A percentile compares a stretch with the other conserved stretches of the same genome.
Evolutionary conservation across 2,329 filamentous ascomycete species (phyloP).

Genomic region (Exutisphaerella laricina): DNA sequence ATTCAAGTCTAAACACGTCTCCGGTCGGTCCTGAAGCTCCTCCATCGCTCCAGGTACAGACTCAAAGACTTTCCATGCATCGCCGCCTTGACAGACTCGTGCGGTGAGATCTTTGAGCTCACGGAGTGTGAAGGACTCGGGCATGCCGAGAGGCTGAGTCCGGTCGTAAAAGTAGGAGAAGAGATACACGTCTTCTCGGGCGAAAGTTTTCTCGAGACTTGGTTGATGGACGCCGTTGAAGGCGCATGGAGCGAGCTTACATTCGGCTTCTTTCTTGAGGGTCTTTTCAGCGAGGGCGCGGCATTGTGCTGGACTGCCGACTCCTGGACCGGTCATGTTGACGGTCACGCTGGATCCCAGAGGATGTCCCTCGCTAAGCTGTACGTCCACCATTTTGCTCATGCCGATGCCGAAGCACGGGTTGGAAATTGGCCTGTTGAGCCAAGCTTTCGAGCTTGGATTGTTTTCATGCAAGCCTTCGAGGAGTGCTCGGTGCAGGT

Average conservation of each 20-base stretch:
- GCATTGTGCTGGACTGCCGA: constrained; percentile 76
- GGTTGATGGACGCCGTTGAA: constrained; percentile 98
- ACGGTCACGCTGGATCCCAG: constrained; percentile 62
- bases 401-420: constrained; percentile 82
- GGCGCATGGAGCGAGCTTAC: constrained; percentile 83
- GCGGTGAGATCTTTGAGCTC: constrained; percentile 83
- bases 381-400: constrained; percentile 66
- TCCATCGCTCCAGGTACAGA: constrained; percentile 69
- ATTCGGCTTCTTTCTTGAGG: constrained; percentile 77
- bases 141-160: constrained; percentile 89
- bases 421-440: constrained; percentile 66
- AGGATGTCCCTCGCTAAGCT: constrained; percentile 59
- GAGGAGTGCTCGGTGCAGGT: constrained; percentile 72
- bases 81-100: constrained; percentile 80
- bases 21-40: constrained; percentile 75
- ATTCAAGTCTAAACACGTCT: constrained; percentile 91
- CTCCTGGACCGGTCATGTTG: constrained; percentile 80
- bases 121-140: constrained; percentile 88
- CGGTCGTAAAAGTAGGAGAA: constrained; percentile 99
- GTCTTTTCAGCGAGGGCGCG: constrained; percentile 86
- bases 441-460: constrained; percentile 57
- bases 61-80: constrained; percentile 76
- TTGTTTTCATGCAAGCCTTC: constrained; percentile 62
- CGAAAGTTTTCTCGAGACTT: constrained; percentile 83
- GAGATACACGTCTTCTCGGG: constrained; percentile 86